Base-by-base conservation (phyloP, 345 rosid species). In the Hevea brasiliensis region DNA sequence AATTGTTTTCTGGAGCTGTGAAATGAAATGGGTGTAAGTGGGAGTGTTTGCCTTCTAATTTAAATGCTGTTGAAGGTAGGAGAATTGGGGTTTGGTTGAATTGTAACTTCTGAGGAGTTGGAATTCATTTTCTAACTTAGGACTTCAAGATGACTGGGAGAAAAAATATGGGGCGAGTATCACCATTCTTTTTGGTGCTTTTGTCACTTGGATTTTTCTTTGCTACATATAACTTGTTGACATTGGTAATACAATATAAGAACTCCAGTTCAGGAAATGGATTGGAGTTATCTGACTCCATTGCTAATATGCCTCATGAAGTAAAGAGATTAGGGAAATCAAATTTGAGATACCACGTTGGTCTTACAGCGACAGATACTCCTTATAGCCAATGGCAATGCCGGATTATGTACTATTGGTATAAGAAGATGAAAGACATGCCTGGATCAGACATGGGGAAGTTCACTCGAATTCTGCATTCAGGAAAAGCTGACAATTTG, bases 391-490 rank as follows among this genome's bases (percentile, higher is more conserved):
- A 89, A 77, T 92, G 99, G 99, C 99, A 95, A 79, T 89, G 97
- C 83, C 97, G 97, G 72, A 89, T 95, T 0, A 91, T 92, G 97
- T 91, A 92, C 75, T 95, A 95, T 66, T 95, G 98, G 98, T 95
- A 95, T 79, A 91, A 86, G 75, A 88, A 85, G 88, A 75, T 78
- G 76, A 95, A 84, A 85, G 84, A 86, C 74, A 79, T 79, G 84
- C 97, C 92, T 35, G 91, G 92, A 51, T 95, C 98, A 0, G 96
- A 90, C 61, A 92, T 95, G 96, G 99, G 99, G 12, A 92, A 94
- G 73, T 95, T 95, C 67, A 92, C 98, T 1, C 89, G 99, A 24
- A 78, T 95, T 74, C 83, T 95, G 86, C 98, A 95, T 79, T 95
- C 99, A 0, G 98, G 99, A 65, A 86, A 67, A 64, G 80, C 94